Conservation (phyloP, 148 eudicot species). For the Fagopyrum homotropicum region DNA sequence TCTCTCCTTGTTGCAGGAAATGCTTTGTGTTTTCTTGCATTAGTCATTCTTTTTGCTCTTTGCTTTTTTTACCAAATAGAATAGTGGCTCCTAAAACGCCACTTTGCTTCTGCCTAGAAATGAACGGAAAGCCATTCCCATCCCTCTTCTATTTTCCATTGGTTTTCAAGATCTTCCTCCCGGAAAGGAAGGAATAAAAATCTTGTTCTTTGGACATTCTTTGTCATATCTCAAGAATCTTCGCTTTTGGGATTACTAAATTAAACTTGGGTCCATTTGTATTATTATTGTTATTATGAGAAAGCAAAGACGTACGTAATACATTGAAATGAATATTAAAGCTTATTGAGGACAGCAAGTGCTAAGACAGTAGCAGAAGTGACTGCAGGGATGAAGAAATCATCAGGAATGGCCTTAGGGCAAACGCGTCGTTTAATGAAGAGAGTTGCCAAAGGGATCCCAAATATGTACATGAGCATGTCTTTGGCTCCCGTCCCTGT, state of each 20-base stretch:
- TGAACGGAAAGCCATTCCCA: constrained; percentile 3
- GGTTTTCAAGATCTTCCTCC: neutral
- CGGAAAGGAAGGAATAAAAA: neutral
- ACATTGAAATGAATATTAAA: constrained; percentile 20
- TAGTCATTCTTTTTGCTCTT: constrained; percentile 6
- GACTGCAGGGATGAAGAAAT: constrained; percentile 57
- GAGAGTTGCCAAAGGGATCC: constrained; percentile 42
- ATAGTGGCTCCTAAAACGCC: constrained; percentile 8
- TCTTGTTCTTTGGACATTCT: neutral
- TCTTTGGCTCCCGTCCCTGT: constrained; percentile 73
- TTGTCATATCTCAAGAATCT: neutral
- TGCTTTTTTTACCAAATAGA: neutral
- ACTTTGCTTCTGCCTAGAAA: constrained; percentile 6
- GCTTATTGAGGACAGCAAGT: constrained; percentile 63
- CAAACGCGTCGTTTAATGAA: constrained; percentile 12
- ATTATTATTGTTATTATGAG: too few relatives aligned
- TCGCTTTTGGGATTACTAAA: neutral
- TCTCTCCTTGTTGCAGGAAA: neutral
- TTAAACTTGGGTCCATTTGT: too few relatives aligned
- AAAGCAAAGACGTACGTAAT: neutral
- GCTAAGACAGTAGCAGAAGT: constrained; percentile 63
- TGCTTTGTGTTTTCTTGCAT: constrained; percentile 6
- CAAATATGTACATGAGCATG: constrained; percentile 60
- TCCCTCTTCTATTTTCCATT: neutral
- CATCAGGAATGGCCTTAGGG: constrained; percentile 11